phyloP scores from a whole-genome alignment of 331 rosid species.

The Quercus lobata region DNA sequence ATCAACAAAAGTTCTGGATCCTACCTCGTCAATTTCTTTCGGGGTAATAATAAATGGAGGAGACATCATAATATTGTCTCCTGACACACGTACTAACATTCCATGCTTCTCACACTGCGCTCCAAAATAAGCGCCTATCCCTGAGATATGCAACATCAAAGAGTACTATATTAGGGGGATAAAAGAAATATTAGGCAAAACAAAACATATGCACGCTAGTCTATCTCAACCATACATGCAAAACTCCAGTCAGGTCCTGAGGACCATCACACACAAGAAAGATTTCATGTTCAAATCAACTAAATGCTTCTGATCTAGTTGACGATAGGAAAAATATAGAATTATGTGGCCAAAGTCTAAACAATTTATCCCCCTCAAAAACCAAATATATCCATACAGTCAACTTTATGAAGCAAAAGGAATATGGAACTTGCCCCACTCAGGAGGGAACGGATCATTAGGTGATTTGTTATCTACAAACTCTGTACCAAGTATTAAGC shows the following conservation, averaged over 20 bases:
- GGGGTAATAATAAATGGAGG: slow-evolving; percentile 71
- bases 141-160: slow-evolving; percentile 28
- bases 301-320: neutral
- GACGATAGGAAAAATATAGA: neutral
- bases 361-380: neutral
- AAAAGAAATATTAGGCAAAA: neutral
- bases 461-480: slow-evolving; percentile 87
- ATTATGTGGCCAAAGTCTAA: neutral
- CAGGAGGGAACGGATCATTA: slow-evolving; percentile 76
- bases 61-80: slow-evolving; percentile 81
- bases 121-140: slow-evolving; percentile 80
- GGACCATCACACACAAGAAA: neutral
- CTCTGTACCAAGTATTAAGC: slow-evolving; percentile 76
- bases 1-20: slow-evolving; percentile 5
- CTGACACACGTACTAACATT: slow-evolving; percentile 78
- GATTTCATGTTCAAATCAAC: neutral
- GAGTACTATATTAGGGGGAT: neutral
- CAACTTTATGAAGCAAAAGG: neutral
- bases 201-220: neutral
- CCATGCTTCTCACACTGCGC: slow-evolving; percentile 72
- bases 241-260: no score
- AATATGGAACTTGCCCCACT: slow-evolving; percentile 70
- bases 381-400: neutral
- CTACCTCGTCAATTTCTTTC: slow-evolving; percentile 79
- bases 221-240: neutral